These are phyloP conservation scores for Saturnispora sanitii DNA, from an alignment of 805 yeast species.

Conservation along the genomic window DNA sequence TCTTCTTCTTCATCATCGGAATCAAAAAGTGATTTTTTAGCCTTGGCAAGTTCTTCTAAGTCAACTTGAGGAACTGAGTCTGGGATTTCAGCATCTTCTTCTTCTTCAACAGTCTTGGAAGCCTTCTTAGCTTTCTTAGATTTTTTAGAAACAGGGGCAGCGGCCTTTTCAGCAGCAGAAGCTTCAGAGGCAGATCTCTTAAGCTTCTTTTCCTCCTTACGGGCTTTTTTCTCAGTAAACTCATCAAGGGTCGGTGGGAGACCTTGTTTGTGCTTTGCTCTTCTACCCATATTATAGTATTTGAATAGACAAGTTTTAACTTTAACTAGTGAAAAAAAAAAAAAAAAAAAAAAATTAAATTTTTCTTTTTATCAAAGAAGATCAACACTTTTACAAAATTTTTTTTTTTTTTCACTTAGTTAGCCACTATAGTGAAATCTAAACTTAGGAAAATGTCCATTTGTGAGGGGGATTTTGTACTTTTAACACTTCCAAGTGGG, in stretches of 20 bases:
- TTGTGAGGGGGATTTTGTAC: constrained; percentile 37
- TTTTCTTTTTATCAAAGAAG: neutral
- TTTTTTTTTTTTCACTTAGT: constrained; percentile 6
- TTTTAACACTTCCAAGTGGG: constrained; percentile 75
- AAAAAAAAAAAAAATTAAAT: constrained; percentile 3
- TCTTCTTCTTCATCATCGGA: constrained; percentile 53
- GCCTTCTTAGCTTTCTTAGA: constrained; percentile 15
- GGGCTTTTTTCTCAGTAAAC: constrained; percentile 39
- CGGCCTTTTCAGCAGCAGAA: neutral
- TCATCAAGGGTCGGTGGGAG: constrained; percentile 87
- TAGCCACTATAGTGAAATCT: constrained; percentile 1
- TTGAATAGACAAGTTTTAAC: neutral
- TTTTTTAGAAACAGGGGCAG: constrained; percentile 15
- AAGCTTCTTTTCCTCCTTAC: constrained; percentile 31
- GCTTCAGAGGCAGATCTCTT: constrained; percentile 25
- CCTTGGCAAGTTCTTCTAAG: constrained; percentile 52
- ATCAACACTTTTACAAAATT: constrained; percentile 4
- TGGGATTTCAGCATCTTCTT: constrained; percentile 32
- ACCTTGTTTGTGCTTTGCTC: constrained; percentile 86
- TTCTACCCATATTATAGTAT: constrained; percentile 64
- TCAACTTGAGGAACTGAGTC: constrained; percentile 56
- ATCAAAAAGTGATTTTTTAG: constrained; percentile 69
- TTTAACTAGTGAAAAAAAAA: neutral
- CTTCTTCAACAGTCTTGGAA: constrained; percentile 15
- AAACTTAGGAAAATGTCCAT: constrained; percentile 5